These are phyloP conservation scores for Coemansia sp. DNA, from an alignment of 192 early-diverging fungal species.

Conservation along the genomic window DNA sequence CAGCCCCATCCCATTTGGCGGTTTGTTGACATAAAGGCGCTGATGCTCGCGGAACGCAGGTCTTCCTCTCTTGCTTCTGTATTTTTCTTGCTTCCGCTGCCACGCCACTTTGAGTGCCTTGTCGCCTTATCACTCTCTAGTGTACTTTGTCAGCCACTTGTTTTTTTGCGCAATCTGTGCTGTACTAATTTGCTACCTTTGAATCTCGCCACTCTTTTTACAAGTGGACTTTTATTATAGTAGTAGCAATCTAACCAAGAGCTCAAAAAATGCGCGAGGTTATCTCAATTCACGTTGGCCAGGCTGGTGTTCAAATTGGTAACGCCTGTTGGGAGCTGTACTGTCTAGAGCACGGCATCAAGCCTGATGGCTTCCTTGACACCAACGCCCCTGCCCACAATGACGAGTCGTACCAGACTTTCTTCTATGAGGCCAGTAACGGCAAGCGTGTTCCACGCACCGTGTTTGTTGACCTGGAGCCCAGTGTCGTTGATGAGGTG, in stretches of 20 bases:
- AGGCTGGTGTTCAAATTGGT: constrained; percentile 99
- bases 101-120: constrained; percentile 1
- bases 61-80: constrained; percentile 3
- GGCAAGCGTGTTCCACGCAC: constrained; percentile 99
- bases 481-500: constrained; percentile 97
- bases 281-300: constrained; percentile 78
- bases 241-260: constrained; percentile 11
- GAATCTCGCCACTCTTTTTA: not conserved
- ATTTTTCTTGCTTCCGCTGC: constrained; percentile 4
- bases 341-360: constrained; percentile 95
- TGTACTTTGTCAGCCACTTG: constrained; percentile 5
- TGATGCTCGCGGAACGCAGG: not conserved
- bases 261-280: constrained; percentile 68
- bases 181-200: constrained; percentile 4
- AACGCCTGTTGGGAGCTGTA: constrained; percentile 99
- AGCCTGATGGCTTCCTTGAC: constrained; percentile 79
- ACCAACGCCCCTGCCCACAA: constrained; percentile 34
- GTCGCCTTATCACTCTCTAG: not conserved
- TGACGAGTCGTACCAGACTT: constrained; percentile 96
- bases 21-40: constrained; percentile 35
- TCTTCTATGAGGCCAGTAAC: constrained; percentile 98
- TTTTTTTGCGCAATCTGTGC: constrained; percentile 10
- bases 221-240: constrained; percentile 9
- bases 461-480: constrained; percentile 97
- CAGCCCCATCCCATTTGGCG: constrained; percentile 6